These are phyloP conservation scores for Macrotyloma uniflorum DNA, from an alignment of 306 rosid genomes.

Conservation along the genomic window DNA sequence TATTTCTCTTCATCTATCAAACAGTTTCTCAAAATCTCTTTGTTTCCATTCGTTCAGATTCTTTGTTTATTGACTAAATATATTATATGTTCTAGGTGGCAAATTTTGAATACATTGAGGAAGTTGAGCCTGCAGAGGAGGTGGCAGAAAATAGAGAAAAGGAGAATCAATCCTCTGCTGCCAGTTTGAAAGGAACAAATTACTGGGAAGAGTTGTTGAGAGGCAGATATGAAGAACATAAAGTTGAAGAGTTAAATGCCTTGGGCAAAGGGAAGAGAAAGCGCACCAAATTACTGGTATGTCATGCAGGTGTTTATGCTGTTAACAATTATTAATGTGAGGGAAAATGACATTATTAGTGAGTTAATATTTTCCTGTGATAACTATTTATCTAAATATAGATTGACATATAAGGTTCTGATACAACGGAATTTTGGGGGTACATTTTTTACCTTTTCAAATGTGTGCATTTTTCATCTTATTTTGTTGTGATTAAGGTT, in stretches of 20 bases:
- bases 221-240: constrained; percentile 76
- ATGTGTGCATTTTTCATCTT: not conserved
- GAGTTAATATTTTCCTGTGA: too few species aligned
- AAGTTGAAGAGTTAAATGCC: constrained; percentile 78
- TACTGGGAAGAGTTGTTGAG: constrained; percentile 91
- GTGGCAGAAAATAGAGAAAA: constrained; percentile 59
- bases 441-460: not conserved
- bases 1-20: not conserved
- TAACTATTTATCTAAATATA: too few species aligned
- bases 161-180: constrained; percentile 38
- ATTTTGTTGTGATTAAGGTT: not conserved
- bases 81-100: constrained; percentile 72
- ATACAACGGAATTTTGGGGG: not conserved
- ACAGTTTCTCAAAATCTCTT: not conserved
- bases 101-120: constrained; percentile 88
- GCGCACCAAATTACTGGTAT: constrained; percentile 73
- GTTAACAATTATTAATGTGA: not conserved
- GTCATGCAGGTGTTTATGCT: constrained; percentile 11
- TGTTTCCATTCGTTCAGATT: not conserved
- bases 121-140: constrained; percentile 73
- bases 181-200: constrained; percentile 57
- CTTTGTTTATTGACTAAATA: constrained; percentile 17
- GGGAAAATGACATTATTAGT: too few species aligned
- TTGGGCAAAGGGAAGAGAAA: constrained; percentile 95
- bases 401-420: constrained; percentile 3